Evolutionary conservation across 2,329 filamentous ascomycete genomes (phyloP), one percentile per base, ranked within the genome.

Genomic region (Macroventuria anomochaeta): DNA sequence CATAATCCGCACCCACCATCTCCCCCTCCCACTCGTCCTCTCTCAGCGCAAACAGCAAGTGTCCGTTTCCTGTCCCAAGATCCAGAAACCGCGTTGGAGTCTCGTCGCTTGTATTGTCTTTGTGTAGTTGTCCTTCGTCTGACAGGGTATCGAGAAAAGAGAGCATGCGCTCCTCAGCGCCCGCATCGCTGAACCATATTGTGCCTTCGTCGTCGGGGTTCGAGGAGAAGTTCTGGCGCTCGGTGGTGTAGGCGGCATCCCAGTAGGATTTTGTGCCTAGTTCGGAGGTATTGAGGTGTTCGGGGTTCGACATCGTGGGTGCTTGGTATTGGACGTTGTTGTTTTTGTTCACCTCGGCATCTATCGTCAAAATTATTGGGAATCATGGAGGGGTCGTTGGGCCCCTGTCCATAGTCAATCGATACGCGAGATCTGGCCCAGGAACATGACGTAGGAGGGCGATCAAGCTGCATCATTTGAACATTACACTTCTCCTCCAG

Each of bases 111-210:
- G 5, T 42, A 0, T n/a, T 73, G 67, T 7, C 67, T 70, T 80
- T 59, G 74, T 58, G 70, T 58, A 85, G 71, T 23, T 80, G 76
- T 1, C 75, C 75, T 12, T 79, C 74, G 3, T 79, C 76, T 3
- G 79, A 79, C 7, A 96, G 83, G 5, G 65, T 57, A 12, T 75
- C 73, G 5, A 82, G 75, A 72, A 88, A 92, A 8, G 79, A 74
- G 20, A 96, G 76, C 55, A 96, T 86, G 69, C 93, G 93, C 58
- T 87, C 81, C 69, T 96, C 91, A 57, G 95, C 95, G 69, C 89
- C 86, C 26, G 91, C 90, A 77, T 97, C 95, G 73, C 92, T 89
- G 82, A 99, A 99, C 95, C 95, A 99, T 66, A 95, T 87, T 25
- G 92, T 96, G 62, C 93, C 93, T 55, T 88, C 88, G 79, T 96